phyloP scores from a whole-genome alignment of 2,329 filamentous ascomycete genomes.

The Fragosphaeria purpurea region DNA sequence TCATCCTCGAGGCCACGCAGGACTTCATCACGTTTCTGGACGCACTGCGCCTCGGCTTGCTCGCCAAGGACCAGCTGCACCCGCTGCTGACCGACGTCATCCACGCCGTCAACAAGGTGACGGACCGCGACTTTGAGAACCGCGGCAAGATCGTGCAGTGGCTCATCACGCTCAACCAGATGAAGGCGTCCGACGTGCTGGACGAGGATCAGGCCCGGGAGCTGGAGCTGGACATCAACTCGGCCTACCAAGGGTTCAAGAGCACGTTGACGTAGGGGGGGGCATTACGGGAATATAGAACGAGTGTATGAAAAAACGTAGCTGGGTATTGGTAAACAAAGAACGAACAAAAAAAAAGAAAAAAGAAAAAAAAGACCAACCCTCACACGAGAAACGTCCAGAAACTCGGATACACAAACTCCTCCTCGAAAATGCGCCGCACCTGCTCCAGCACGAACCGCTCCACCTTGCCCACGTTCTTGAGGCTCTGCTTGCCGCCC shows the following conservation, averaged over 20 bases:
- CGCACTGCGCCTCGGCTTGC: conserved; percentile 80
- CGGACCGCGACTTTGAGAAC: conserved; percentile 87
- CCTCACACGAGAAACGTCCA: conserved; percentile 85
- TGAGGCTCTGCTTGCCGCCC: conserved; percentile 84
- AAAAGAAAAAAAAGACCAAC: too few species aligned
- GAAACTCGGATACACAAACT: conserved; percentile 96
- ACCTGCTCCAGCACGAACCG: conserved; percentile 96
- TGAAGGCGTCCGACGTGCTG: conserved; percentile 89
- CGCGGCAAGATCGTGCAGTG: conserved; percentile 97
- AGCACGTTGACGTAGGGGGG: conserved; percentile 50
- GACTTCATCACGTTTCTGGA: conserved; percentile 98
- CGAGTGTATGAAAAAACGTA: too few species aligned
- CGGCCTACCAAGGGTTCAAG: conserved; percentile 92
- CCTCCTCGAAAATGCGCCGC: conserved; percentile 92
- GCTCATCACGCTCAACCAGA: conserved; percentile 94
- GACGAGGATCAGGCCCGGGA: conserved; percentile 80
- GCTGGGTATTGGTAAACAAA: too few species aligned
- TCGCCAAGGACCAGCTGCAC: conserved; percentile 94
- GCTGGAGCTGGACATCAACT: conserved; percentile 85
- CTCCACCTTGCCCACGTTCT: conserved; percentile 98
- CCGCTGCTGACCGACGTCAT: conserved; percentile 92
- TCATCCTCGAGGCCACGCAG: conserved; percentile 87
- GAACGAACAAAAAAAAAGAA: too few species aligned
- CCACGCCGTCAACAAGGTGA: conserved; percentile 94
- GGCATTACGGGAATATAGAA: not conserved